phyloP scores from a whole-genome alignment of 768 basidiomycete genomes.

The Lactarius tabidus region DNA sequence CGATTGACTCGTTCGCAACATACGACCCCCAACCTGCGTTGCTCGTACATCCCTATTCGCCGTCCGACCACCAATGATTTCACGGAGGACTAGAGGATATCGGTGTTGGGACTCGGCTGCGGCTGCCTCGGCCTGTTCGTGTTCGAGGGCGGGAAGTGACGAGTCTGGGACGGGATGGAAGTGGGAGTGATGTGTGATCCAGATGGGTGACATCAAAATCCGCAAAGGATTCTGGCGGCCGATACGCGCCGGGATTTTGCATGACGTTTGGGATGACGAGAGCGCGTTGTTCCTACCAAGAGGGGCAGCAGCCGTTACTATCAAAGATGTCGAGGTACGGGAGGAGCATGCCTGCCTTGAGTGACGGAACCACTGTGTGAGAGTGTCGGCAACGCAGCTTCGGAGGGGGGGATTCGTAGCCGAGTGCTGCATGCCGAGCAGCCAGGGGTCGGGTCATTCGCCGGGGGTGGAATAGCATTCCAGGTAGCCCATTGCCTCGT shows the following conservation, averaged over 20 bases:
- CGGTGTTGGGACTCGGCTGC: background rate
- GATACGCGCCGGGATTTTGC: no score
- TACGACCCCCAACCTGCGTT: slow-evolving; percentile 92
- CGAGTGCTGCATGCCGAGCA: slow-evolving; percentile 79
- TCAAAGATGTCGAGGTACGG: slow-evolving; percentile 43
- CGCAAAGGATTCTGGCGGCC: no score
- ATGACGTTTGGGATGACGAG: no score
- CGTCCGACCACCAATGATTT: slow-evolving; percentile 60
- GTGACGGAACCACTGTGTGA: slow-evolving; percentile 38
- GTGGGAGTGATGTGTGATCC: no score
- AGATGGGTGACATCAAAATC: no score
- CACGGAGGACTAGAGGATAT: slow-evolving; percentile 40
- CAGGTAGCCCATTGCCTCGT: slow-evolving; percentile 83
- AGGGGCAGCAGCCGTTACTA: slow-evolving; percentile 31
- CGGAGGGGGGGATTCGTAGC: slow-evolving; percentile 51
- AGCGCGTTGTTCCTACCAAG: slow-evolving; percentile 31
- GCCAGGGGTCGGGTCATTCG: slow-evolving; percentile 83
- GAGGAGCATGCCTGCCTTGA: slow-evolving; percentile 44
- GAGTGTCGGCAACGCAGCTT: slow-evolving; percentile 23
- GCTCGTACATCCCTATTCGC: slow-evolving; percentile 77
- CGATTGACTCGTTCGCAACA: slow-evolving; percentile 85
- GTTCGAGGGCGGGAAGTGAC: no score
- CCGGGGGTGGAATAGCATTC: slow-evolving; percentile 85
- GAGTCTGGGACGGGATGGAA: no score
- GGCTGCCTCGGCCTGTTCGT: no score